Percentiles rank a stretch among this genome's conserved stretches.
Evolutionary conservation across 495 filamentous ascomycete genomes (phyloP).

Genomic region (Penicillium riverlandense): DNA sequence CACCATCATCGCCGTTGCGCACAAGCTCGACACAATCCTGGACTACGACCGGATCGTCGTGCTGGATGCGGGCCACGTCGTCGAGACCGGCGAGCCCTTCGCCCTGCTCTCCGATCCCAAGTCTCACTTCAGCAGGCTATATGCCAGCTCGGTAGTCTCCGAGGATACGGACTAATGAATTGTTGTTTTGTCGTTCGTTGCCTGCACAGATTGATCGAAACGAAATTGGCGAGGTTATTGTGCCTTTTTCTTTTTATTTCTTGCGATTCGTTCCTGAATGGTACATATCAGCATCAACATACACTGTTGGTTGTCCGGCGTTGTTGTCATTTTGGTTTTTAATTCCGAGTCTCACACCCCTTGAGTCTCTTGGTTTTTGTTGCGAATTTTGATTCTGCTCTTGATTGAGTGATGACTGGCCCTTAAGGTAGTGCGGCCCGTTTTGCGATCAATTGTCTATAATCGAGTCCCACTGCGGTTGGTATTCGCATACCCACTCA

Average conservation of each 20-base stretch:
- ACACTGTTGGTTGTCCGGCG: background rate
- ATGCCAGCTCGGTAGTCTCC: constrained; percentile 17
- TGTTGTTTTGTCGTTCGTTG: background rate
- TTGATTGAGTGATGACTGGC: background rate
- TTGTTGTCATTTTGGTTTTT: background rate
- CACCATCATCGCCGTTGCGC: constrained; percentile 57
- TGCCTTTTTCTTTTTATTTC: constrained; percentile 1
- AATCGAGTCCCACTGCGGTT: background rate
- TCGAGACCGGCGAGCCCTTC: constrained; percentile 39
- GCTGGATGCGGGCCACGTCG: constrained; percentile 36
- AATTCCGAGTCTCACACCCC: constrained; percentile 2
- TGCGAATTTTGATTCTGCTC: background rate
- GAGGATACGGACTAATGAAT: constrained; percentile 15
- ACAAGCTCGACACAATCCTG: constrained; percentile 52
- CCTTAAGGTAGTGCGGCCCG: too few relatives aligned
- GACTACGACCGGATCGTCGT: constrained; percentile 47
- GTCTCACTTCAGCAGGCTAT: constrained; percentile 27
- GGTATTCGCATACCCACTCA: background rate
- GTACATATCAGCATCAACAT: constrained; percentile 23
- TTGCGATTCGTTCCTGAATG: constrained; percentile 2
- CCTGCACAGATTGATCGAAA: constrained; percentile 9
- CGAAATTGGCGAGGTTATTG: background rate
- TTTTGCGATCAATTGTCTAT: constrained; percentile 4
- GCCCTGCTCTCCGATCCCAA: constrained; percentile 19
- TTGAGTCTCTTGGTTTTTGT: background rate